Conservation (phyloP, 1,139 yeast genomes). For the Geotrichum klebahnii region DNA sequence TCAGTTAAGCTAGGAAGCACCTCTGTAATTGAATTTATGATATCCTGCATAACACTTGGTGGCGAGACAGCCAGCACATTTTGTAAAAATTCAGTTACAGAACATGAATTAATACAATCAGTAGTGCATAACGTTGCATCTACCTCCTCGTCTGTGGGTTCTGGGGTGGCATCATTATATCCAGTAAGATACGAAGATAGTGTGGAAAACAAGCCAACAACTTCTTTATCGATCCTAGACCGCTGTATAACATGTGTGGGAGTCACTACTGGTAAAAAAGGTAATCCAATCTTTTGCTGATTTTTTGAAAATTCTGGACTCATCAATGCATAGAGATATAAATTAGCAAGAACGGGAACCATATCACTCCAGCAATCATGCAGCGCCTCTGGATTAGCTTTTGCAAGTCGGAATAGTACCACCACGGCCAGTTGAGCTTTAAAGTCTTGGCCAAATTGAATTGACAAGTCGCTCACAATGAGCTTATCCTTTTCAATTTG, state of each 20-base stretch:
- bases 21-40: conserved; percentile 26
- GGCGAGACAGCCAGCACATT: conserved; percentile 5
- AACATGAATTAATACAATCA: conserved; percentile 72
- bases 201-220: conserved; percentile 71
- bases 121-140: conserved; percentile 77
- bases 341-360: conserved; percentile 55
- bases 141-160: conserved; percentile 88
- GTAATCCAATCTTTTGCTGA: conserved; percentile 39
- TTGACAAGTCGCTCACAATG: conserved; percentile 76
- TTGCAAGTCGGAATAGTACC: conserved; percentile 72
- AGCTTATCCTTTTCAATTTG: conserved; percentile 48
- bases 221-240: conserved; percentile 56
- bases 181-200: conserved; percentile 90
- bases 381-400: conserved; percentile 50
- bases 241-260: conserved; percentile 65
- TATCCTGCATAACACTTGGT: conserved; percentile 1
- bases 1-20: conserved; percentile 31
- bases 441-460: conserved; percentile 82
- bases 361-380: conserved; percentile 54
- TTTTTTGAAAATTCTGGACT: conserved; percentile 50
- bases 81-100: conserved; percentile 50
- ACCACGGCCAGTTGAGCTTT: conserved; percentile 88
- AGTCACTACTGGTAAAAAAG: conserved; percentile 53
- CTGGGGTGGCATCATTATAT: conserved; percentile 78
- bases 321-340: conserved; percentile 70